Conservation (phyloP, 768 basidiomycete species). For the Nidularia pulvinata region DNA sequence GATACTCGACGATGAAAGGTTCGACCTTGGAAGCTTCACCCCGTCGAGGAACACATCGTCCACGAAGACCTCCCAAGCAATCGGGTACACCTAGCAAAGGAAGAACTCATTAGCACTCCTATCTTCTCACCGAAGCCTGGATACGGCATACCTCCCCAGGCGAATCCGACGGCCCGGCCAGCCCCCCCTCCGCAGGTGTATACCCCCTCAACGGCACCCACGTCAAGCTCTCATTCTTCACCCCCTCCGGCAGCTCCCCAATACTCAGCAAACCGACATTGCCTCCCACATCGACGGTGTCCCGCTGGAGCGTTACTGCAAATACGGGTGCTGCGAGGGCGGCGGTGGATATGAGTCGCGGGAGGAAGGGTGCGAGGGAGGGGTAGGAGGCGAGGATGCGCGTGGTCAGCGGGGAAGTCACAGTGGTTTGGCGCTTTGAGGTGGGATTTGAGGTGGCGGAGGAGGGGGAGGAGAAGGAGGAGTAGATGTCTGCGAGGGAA, state of each 20-base stretch:
- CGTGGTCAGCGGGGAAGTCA: conserved; percentile 15
- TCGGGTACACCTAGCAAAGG: conserved; percentile 46
- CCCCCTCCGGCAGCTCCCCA: conserved; percentile 58
- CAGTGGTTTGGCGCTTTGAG: background rate
- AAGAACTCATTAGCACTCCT: too few species aligned
- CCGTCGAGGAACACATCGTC: conserved; percentile 78
- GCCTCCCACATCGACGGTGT: conserved; percentile 66
- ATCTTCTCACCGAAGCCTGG: too few species aligned
- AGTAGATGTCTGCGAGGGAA: conserved; percentile 10
- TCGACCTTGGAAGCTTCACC: conserved; percentile 54
- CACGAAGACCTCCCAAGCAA: conserved; percentile 72
- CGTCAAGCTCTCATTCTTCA: conserved; percentile 48
- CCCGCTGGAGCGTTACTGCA: conserved; percentile 65
- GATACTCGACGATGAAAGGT: conserved; percentile 43
- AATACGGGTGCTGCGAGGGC: conserved; percentile 45
- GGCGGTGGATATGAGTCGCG: conserved; percentile 38
- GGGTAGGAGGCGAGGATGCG: conserved; percentile 26
- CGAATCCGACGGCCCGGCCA: conserved; percentile 53
- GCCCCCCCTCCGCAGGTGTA: conserved; percentile 44
- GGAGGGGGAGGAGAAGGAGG: conserved; percentile 3
- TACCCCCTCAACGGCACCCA: conserved; percentile 70
- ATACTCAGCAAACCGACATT: conserved; percentile 66
- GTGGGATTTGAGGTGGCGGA: background rate
- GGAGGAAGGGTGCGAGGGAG: conserved; percentile 41
- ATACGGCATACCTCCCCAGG: conserved; percentile 53